Percentiles rank a stretch among this genome's conserved stretches.
phyloP scores from a whole-genome alignment of 2,329 filamentous ascomycete genomes.

The Alternaria angustiovoidea region DNA sequence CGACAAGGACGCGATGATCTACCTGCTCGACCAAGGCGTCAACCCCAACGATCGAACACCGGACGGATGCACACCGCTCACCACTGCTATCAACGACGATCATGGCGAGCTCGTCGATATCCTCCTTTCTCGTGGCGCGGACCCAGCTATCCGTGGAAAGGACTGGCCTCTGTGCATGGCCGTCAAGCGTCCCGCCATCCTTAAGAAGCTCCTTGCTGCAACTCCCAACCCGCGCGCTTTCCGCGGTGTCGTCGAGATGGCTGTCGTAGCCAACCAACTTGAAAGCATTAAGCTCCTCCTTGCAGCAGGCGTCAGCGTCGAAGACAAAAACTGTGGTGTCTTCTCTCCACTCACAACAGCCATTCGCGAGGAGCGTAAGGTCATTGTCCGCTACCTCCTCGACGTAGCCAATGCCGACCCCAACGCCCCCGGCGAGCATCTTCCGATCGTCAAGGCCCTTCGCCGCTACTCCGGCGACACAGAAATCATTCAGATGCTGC shows the following conservation, averaged over 20 bases:
- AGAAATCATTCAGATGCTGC: slow-evolving; percentile 68
- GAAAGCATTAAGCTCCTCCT: slow-evolving; percentile 73
- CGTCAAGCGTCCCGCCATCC: slow-evolving; percentile 66
- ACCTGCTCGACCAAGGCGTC: slow-evolving; percentile 67
- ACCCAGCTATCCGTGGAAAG: slow-evolving; percentile 69
- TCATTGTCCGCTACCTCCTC: slow-evolving; percentile 69
- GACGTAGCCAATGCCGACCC: slow-evolving; percentile 69
- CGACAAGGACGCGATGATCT: slow-evolving; percentile 67
- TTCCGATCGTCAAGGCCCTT: slow-evolving; percentile 75
- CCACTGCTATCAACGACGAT: slow-evolving; percentile 70
- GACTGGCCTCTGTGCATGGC: slow-evolving; percentile 78
- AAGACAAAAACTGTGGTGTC: slow-evolving; percentile 76
- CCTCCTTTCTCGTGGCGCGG: slow-evolving; percentile 66
- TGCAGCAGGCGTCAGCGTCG: slow-evolving; percentile 70
- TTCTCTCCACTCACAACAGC: slow-evolving; percentile 74
- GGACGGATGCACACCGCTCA: slow-evolving; percentile 68
- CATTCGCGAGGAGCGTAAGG: slow-evolving; percentile 68
- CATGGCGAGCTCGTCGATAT: slow-evolving; percentile 67
- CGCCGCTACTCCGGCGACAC: slow-evolving; percentile 67
- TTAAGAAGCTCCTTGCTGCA: slow-evolving; percentile 64
- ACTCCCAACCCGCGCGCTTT: slow-evolving; percentile 67
- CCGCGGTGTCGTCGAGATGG: slow-evolving; percentile 73
- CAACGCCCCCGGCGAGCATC: slow-evolving; percentile 73
- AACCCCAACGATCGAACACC: slow-evolving; percentile 67
- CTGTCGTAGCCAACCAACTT: slow-evolving; percentile 71